Evolutionary conservation across 352 stramenopile species (phyloP).

Genomic region (Globisporangium abappressorium): DNA sequence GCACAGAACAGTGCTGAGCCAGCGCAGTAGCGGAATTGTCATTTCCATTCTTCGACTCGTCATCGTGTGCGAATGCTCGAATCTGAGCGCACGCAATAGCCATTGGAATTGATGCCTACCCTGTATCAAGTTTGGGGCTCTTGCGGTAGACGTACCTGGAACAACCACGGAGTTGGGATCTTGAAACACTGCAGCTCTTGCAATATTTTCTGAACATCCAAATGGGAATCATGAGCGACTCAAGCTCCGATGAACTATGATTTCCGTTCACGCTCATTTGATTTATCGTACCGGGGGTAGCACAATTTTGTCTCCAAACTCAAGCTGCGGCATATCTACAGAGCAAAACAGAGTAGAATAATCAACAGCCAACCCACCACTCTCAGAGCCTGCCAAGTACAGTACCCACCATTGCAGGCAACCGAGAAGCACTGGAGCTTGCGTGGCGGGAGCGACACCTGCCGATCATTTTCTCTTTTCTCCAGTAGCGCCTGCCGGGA

Average conservation of each 20-base stretch:
- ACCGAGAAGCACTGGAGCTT: constrained; percentile 63
- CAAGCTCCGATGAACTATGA: not conserved
- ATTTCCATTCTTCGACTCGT: not conserved
- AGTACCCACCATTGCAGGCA: constrained; percentile 39
- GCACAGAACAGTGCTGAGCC: constrained; percentile 52
- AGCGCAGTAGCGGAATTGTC: no score
- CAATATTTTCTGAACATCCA: constrained; percentile 35
- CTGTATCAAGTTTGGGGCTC: no score
- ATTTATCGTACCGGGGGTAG: constrained; percentile 35
- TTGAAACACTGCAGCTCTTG: constrained; percentile 57
- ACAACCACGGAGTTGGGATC: constrained; percentile 48
- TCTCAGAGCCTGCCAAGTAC: not conserved
- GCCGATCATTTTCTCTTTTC: not conserved
- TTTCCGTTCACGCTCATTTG: not conserved
- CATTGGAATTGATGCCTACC: no score
- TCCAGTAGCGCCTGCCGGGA: not conserved
- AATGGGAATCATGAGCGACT: not conserved
- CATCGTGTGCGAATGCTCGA: constrained; percentile 12
- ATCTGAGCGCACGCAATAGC: constrained; percentile 18
- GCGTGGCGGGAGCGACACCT: constrained; percentile 19
- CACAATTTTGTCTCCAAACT: constrained; percentile 69
- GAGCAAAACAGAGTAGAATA: not conserved
- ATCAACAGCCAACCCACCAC: no score
- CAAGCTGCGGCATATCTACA: constrained; percentile 55
- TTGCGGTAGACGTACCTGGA: constrained; percentile 27